phyloP scores from a whole-genome alignment of 1,284 basidiomycete genomes.

The Takashimella tepidaria region DNA sequence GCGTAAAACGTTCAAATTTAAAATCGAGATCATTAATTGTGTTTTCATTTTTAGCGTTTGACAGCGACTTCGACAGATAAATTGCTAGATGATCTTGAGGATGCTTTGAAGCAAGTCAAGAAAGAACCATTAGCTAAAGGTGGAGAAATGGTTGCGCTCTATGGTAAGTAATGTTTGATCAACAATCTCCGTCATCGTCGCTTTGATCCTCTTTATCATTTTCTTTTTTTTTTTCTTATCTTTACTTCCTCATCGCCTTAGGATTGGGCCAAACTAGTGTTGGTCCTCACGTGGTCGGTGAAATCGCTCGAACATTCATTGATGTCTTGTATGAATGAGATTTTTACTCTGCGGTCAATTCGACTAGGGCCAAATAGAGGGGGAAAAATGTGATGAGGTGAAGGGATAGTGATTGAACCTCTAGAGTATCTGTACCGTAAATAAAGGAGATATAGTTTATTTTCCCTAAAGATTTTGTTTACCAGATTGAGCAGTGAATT shows the following conservation, averaged over 20 bases:
- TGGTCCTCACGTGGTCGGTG: constrained; percentile 81
- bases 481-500: too few relatives aligned
- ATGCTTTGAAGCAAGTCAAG: constrained; percentile 76
- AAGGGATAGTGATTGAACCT: too few relatives aligned
- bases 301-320: constrained; percentile 73
- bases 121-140: constrained; percentile 48
- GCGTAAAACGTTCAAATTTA: too few relatives aligned
- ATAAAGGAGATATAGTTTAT: too few relatives aligned
- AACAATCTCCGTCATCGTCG: not conserved
- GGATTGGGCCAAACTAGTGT: constrained; percentile 82
- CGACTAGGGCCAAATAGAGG: too few relatives aligned
- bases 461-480: too few relatives aligned
- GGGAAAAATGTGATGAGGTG: too few relatives aligned
- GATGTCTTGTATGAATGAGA: constrained; percentile 68
- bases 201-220: not conserved
- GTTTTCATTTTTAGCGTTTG: constrained; percentile 49
- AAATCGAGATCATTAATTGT: too few relatives aligned
- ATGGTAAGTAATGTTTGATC: constrained; percentile 58
- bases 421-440: too few relatives aligned
- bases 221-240: too few relatives aligned
- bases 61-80: constrained; percentile 41
- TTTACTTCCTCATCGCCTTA: constrained; percentile 39
- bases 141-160: constrained; percentile 80
- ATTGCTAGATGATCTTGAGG: constrained; percentile 57
- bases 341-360: too few relatives aligned